Conservation (phyloP, 2,329 filamentous ascomycete species). For the Aspergillus unguis region DNA sequence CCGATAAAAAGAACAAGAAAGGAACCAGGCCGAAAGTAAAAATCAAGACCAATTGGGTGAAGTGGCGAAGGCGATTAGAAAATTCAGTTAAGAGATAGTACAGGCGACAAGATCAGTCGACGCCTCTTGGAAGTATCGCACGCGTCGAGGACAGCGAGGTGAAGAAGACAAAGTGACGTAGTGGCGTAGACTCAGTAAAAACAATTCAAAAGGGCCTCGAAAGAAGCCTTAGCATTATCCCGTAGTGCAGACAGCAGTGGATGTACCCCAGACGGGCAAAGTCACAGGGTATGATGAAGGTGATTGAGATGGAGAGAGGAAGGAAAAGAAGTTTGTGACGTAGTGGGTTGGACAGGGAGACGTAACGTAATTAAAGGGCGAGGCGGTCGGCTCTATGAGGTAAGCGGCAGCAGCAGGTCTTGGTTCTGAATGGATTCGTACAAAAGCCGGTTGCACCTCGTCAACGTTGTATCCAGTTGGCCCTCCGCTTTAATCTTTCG, state of each 20-base stretch:
- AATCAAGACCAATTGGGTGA: conserved; percentile 12
- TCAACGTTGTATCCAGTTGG: conserved; percentile 4
- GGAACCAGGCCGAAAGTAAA: conserved; percentile 20
- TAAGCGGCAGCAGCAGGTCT: conserved; percentile 18
- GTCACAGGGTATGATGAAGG: conserved; percentile 11
- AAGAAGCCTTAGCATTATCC: conserved; percentile 10
- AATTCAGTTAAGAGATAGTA: conserved; percentile 8
- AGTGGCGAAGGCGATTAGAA: conserved; percentile 19
- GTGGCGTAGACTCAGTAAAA: conserved; percentile 26
- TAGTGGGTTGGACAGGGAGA: conserved; percentile 34
- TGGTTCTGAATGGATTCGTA: conserved; percentile 14
- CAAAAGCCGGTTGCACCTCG: conserved; percentile 13
- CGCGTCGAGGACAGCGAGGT: neutral
- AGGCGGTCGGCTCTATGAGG: conserved; percentile 25
- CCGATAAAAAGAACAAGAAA: conserved; percentile 17
- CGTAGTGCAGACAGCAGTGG: conserved; percentile 6
- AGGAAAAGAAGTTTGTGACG: conserved; percentile 36
- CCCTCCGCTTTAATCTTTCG: conserved; percentile 17
- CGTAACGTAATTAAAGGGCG: conserved; percentile 26
- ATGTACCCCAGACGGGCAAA: conserved; percentile 11
- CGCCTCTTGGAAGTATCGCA: conserved; percentile 4
- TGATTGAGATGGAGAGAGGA: conserved; percentile 15
- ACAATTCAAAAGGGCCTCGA: conserved; percentile 28
- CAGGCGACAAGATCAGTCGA: neutral
- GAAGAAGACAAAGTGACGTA: conserved; percentile 26